Base-by-base conservation (phyloP, 192 early-diverging fungal species). In the Mortierella hygrophila region DNA sequence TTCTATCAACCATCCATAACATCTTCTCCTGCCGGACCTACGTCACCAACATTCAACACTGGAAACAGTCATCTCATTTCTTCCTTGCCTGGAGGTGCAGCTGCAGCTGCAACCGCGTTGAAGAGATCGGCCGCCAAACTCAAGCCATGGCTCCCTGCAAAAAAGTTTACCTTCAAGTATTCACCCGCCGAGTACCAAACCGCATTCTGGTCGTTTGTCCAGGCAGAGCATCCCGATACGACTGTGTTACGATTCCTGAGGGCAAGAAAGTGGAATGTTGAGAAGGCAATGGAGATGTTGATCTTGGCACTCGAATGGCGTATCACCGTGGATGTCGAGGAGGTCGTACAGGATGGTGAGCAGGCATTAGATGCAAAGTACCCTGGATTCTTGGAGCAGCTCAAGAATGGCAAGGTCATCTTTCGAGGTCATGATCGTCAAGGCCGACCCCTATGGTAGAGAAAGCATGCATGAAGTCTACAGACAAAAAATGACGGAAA, bases 251-350 rank as follows among this genome's bases (percentile, higher is more conserved):
- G 97, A 18, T 97, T 96, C 88, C 81, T 98, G 68, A 91, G 97
- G 37, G 97, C 97, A 37, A 91, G 97, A 73, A 97, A 97, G 78
- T 98, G 96, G 96, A 92, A 97, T 70, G 90, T 96, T 10, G 90
- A 94, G 70, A 93, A 93, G 73, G 96, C 96, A 0, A 88, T 94
- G 46, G 89, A 84, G n/a, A 97, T 97, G 97, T 68, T 94, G 26
- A 77, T 94, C 29, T 77, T 90, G 37, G 90, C 93, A 16, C 82
- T 97, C 72, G 87, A 91, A 57, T 98, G 97, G 97, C 89, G 97
- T 37, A 79, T 93, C 29, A 90, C 91, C 42, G 79, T 83, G 70
- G 84, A 85, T 32, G 84, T 90, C 1, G 90, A 90, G 52, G 91
- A 92, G 13, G 82, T 92, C 29, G 72, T 90, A 26, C 76, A 76